Conservation (phyloP, 31 red algal species). For the Odonthalia washingtoniensis region DNA sequence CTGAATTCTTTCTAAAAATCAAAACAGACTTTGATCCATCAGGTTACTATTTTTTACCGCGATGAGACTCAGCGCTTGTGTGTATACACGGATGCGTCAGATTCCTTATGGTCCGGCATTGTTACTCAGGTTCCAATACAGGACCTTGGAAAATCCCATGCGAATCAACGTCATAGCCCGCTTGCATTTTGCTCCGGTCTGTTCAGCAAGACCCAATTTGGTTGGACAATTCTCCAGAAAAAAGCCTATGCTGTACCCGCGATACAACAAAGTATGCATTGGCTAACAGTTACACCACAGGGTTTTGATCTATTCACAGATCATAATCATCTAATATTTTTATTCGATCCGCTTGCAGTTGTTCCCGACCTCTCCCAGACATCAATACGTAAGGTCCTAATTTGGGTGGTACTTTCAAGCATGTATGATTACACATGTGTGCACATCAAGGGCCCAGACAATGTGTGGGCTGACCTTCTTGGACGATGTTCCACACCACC, state of each 20-base stretch:
- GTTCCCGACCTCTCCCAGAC: neutral
- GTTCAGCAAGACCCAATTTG: neutral
- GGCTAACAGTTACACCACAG: neutral
- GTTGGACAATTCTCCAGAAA: neutral
- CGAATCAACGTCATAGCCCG: neutral
- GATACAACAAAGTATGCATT: neutral
- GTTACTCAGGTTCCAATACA: conserved; percentile 33
- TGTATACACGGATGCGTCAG: conserved; percentile 29
- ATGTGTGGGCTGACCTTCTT: no score
- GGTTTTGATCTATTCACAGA: conserved; percentile 8
- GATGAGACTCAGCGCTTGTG: conserved; percentile 2
- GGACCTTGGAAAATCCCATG: neutral
- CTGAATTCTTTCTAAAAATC: neutral
- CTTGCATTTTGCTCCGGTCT: neutral
- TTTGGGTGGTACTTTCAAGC: neutral
- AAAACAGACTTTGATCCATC: neutral
- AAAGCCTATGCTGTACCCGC: neutral
- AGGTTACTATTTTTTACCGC: neutral
- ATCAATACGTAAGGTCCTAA: neutral
- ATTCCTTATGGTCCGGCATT: conserved; percentile 28
- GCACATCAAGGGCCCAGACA: no score
- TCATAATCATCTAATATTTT: conserved; percentile 6
- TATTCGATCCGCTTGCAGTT: neutral
- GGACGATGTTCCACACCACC: neutral
- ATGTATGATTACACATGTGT: neutral